Evolutionary conservation across 225 moss, liverwort and hornwort genomes (phyloP), one percentile per base, ranked within the genome.

Genomic region (Sphagnum contortum): DNA sequence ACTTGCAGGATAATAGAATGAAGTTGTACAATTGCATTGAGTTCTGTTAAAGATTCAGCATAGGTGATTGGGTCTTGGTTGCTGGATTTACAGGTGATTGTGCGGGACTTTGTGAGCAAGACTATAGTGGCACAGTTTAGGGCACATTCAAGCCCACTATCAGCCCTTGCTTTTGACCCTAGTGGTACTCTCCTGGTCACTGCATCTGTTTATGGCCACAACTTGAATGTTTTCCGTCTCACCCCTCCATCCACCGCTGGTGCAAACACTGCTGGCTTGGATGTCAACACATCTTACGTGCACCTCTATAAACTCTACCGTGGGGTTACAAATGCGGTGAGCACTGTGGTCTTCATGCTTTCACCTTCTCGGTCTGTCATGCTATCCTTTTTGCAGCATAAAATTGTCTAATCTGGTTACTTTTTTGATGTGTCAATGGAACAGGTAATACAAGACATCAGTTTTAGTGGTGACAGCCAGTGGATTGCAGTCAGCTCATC

Each of bases 171-270:
- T 4, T 98, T 98, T 45, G 98, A 98, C 77, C 98, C 93, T 56
- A 98, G 98, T 69, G 98, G 98, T 57, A 98, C 98, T 64, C 89
- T 98, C 46, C 70, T 98, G 74, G 98, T 98, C 65, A 93, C 93
- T 44, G 93, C 98, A 5, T 93, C 98, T 59, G 88, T 98, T 5
- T 88, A 91, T 59, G 98, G 98, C 62, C 98, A 98, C 70, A 98
- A 93, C 73, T 79, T 98, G 76, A 91, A 98, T 74, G 98, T 98
- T 55, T 98, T 91, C 68, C 89, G 93, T 0, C 79, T 98, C 53
- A 89, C 82, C 47, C 98, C 98, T 12, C 71, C 92, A 55, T 72
- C 86, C 4, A 56, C 6, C 7, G 57, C 60, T 50, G 73, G 76
- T 50, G 77, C 50, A 6, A 66, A 72, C 9, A 66, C 72, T 5